Evolutionary conservation across 768 basidiomycete species (phyloP).

Genomic region (Macrolepiota fuliginosa): DNA sequence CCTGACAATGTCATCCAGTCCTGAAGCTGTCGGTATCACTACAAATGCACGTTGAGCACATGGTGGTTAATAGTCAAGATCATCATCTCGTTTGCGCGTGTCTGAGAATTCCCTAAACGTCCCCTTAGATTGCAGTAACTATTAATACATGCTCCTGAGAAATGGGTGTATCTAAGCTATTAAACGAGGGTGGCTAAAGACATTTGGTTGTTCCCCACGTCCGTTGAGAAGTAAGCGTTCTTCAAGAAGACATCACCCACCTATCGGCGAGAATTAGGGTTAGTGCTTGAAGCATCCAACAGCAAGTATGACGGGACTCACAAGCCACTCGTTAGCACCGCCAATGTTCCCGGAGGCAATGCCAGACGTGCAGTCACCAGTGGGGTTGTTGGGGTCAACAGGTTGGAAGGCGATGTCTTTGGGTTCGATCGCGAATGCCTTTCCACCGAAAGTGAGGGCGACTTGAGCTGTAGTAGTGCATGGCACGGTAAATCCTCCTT

Average conservation of each 20-base stretch:
- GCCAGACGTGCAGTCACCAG: constrained; percentile 58
- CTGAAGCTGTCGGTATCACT: not conserved
- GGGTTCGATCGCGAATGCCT: constrained; percentile 55
- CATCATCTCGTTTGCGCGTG: not conserved
- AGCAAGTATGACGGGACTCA: constrained; percentile 32
- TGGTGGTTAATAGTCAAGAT: not conserved
- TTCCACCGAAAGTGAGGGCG: constrained; percentile 58
- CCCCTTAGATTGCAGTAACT: constrained; percentile 3
- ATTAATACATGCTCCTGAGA: constrained; percentile 1
- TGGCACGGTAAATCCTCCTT: constrained; percentile 52
- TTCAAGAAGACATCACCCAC: constrained; percentile 42
- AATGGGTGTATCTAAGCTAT: not conserved
- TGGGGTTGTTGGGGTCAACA: constrained; percentile 42
- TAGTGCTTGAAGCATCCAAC: not conserved
- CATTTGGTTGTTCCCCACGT: constrained; percentile 30
- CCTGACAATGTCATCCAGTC: not conserved
- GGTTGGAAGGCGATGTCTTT: constrained; percentile 57
- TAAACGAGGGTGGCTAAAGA: constrained; percentile 27
- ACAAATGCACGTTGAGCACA: not conserved
- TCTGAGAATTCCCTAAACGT: not conserved
- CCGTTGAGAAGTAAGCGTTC: constrained; percentile 38
- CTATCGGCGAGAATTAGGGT: constrained; percentile 13
- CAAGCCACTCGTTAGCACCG: constrained; percentile 56
- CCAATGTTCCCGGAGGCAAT: constrained; percentile 54
- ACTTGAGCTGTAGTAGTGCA: constrained; percentile 56